These are phyloP conservation scores for Xylaria sp. DNA, from an alignment of 2,329 filamentous ascomycete species.

Conservation along the genomic window DNA sequence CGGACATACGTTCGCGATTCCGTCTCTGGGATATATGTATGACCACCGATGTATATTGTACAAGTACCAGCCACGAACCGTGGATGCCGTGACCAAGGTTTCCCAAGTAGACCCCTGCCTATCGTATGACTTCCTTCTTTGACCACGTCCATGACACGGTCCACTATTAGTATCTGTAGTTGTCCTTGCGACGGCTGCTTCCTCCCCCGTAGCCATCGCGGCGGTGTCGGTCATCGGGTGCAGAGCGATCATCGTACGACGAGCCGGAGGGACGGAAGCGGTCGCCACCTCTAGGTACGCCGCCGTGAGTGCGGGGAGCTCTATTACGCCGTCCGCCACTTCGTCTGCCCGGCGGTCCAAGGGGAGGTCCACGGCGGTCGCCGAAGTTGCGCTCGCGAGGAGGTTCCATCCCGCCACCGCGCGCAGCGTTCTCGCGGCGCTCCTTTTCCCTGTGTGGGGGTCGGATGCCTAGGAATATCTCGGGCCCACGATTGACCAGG, in stretches of 20 bases:
- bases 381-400: constrained; percentile 23
- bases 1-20: background rate
- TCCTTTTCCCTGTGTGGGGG: constrained; percentile 66
- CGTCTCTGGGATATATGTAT: background rate
- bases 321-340: constrained; percentile 42
- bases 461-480: constrained; percentile 73
- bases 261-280: constrained; percentile 47
- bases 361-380: constrained; percentile 40
- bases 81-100: background rate
- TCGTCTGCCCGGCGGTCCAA: constrained; percentile 40
- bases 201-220: constrained; percentile 39
- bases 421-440: constrained; percentile 52
- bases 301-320: constrained; percentile 44
- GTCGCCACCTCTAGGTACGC: constrained; percentile 50
- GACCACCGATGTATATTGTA: constrained; percentile 22
- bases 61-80: background rate
- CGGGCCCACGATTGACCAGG: constrained; percentile 78
- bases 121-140: background rate
- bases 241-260: constrained; percentile 44
- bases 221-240: constrained; percentile 39
- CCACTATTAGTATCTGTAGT: constrained; percentile 28
- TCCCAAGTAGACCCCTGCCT: background rate
- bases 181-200: constrained; percentile 22
- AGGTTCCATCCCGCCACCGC: constrained; percentile 33
- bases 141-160: background rate